These are phyloP conservation scores for Ambrosia hybrid DNA, from an alignment of 140 eudicot genomes.

Conservation along the genomic window DNA sequence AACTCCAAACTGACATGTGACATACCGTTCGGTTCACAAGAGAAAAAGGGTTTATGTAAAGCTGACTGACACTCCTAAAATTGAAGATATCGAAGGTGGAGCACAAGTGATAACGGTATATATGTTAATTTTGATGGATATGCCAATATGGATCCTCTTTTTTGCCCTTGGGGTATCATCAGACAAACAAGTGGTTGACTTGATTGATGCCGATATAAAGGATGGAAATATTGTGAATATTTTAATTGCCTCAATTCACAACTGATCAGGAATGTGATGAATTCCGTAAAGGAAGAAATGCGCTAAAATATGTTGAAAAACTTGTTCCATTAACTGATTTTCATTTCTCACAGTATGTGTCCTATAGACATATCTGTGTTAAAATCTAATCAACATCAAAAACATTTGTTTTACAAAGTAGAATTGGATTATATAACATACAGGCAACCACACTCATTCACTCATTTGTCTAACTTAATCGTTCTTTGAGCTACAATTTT, in stretches of 20 bases:
- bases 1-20: conserved; percentile 55
- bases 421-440: too few species aligned
- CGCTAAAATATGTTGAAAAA: conserved; percentile 40
- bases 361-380: too few species aligned
- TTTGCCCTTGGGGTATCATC: too few species aligned
- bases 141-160: conserved; percentile 88
- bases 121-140: conserved; percentile 41
- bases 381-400: too few species aligned
- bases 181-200: too few species aligned
- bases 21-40: conserved; percentile 53
- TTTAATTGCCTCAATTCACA: conserved; percentile 65
- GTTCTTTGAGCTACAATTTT: too few species aligned
- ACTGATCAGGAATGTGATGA: conserved; percentile 55
- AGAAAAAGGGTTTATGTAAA: conserved; percentile 67
- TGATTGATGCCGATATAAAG: too few species aligned
- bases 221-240: conserved; percentile 62
- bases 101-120: conserved; percentile 59
- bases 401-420: too few species aligned
- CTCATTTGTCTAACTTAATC: too few species aligned
- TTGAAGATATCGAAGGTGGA: conserved; percentile 54
- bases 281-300: conserved; percentile 48
- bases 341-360: too few species aligned
- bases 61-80: conserved; percentile 47
- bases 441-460: too few species aligned
- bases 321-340: too few species aligned